Percentiles rank a stretch among this genome's conserved stretches.
These are phyloP conservation scores for Brettanomyces naardenensis DNA, from an alignment of 805 yeast genomes.

Conservation along the genomic window DNA sequence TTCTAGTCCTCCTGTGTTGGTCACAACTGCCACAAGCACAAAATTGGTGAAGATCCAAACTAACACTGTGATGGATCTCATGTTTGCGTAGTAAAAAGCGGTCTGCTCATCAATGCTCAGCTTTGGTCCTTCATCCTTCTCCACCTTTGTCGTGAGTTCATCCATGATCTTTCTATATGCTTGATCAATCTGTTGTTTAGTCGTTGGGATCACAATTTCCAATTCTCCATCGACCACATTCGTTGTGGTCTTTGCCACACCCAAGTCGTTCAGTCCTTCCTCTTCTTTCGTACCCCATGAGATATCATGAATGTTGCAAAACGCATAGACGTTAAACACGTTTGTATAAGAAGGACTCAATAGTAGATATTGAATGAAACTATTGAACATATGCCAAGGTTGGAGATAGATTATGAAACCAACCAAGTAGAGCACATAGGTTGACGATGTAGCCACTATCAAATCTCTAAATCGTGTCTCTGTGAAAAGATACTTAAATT, in stretches of 20 bases:
- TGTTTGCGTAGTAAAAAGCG: conserved; percentile 80
- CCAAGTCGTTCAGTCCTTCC: conserved; percentile 63
- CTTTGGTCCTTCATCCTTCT: conserved; percentile 12
- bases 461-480: conserved; percentile 77
- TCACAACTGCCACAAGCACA: conserved; percentile 71
- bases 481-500: conserved; percentile 41
- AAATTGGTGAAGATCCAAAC: conserved; percentile 86
- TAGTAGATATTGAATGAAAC: conserved; percentile 75
- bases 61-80: conserved; percentile 83
- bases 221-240: conserved; percentile 53
- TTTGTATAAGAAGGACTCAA: conserved; percentile 87
- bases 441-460: conserved; percentile 77
- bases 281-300: conserved; percentile 98
- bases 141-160: conserved; percentile 38
- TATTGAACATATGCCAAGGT: conserved; percentile 89
- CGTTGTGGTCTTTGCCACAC: conserved; percentile 56
- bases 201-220: conserved; percentile 69
- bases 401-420: conserved; percentile 79
- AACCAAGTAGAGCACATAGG: conserved; percentile 71
- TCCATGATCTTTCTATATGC: conserved; percentile 60
- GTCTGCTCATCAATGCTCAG: conserved; percentile 31
- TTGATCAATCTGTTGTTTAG: conserved; percentile 66
- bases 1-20: conserved; percentile 74
- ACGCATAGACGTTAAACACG: conserved; percentile 87
- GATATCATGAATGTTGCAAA: conserved; percentile 92